A percentile compares a stretch with the other conserved stretches of the same genome.
Conservation (phyloP, 805 yeast species). For the Naumovozyma dairenensis region DNA sequence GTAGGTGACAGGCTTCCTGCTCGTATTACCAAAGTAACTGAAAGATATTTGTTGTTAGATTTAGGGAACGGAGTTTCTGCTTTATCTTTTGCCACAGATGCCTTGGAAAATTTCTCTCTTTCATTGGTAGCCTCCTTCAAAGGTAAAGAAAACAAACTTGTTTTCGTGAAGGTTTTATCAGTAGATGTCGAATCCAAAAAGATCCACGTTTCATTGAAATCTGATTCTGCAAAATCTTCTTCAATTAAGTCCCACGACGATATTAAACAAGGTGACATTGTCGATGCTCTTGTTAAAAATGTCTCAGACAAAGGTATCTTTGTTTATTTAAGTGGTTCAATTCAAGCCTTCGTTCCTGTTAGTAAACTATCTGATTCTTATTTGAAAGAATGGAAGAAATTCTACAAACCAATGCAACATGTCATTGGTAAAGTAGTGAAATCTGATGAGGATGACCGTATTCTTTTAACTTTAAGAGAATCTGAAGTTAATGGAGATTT, state of each 20-base stretch:
- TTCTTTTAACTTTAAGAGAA: slow-evolving; percentile 71
- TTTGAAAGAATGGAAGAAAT: slow-evolving; percentile 81
- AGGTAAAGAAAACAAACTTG: slow-evolving; percentile 37
- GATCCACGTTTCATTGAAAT: slow-evolving; percentile 56
- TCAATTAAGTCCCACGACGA: slow-evolving; percentile 41
- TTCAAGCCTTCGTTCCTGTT: slow-evolving; percentile 73
- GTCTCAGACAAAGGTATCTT: slow-evolving; percentile 69
- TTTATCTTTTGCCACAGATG: slow-evolving; percentile 65
- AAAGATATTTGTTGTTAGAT: slow-evolving; percentile 55
- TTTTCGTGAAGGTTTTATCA: slow-evolving; percentile 43
- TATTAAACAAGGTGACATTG: slow-evolving; percentile 57
- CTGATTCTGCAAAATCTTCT: slow-evolving; percentile 40
- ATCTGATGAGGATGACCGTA: slow-evolving; percentile 50
- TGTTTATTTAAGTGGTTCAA: slow-evolving; percentile 59
- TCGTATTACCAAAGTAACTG: slow-evolving; percentile 48
- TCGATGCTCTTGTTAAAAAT: slow-evolving; percentile 72
- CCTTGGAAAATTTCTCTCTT: slow-evolving; percentile 55
- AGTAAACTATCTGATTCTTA: slow-evolving; percentile 73
- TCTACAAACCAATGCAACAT: slow-evolving; percentile 57
- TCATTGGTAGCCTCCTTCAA: slow-evolving; percentile 41
- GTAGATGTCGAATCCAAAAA: slow-evolving; percentile 36
- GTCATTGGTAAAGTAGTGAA: slow-evolving; percentile 65
- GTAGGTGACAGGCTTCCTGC: slow-evolving; percentile 53
- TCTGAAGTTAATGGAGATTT: slow-evolving; percentile 68
- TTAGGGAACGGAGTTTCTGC: slow-evolving; percentile 48